Evolutionary conservation across 495 filamentous ascomycete genomes (phyloP), one percentile per base, ranked within the genome.

Genomic region (Penicillium chermesinum): DNA sequence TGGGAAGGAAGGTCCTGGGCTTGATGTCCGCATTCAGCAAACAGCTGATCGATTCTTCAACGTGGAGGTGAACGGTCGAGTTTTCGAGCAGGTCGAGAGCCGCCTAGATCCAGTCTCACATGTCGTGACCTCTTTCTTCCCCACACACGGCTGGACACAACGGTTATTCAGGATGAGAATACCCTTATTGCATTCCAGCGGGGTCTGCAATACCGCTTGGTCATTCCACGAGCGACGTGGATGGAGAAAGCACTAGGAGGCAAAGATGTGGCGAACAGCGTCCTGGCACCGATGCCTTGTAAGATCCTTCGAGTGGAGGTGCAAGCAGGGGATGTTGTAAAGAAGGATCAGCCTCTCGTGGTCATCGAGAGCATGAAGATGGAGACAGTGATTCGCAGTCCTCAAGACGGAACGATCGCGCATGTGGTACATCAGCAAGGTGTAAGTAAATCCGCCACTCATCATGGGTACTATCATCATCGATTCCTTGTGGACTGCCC

Each of bases 311-410:
- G 88, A 42, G 89, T 94, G 22, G 85, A 91, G 62, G 87, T 91
- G 45, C 66, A 79, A 44, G 88, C 85, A 46, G 94, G 93, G 0
- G 83, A 91, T 52, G 67, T 60, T 41, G 91, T 97, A 33, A 78
- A 83, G 61, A 94, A 90, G 69, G 91, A 90, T 42, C 83, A 94
- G 55, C 80, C 88, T 15, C 70, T 98, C 51, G 89, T 97, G 35
- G 91, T 98, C 1, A 95, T 98, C 60, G 93, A 98, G 69, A 96
- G 91, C 47, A 98, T 98, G 93, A 98, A 98, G 78, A 98, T 98
- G 93, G 93, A 98, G 70, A 98, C 89, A 25, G 89, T 95, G 27
- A 96, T 98, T 49, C 77, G 93, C 49, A 91, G 87, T 53, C 93
- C 93, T 9, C 83, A 89, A 39, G 82, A 83, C 52, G 93, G 89